Base-by-base conservation (phyloP, 495 filamentous ascomycete species). In the Cladorrhinum samala region DNA sequence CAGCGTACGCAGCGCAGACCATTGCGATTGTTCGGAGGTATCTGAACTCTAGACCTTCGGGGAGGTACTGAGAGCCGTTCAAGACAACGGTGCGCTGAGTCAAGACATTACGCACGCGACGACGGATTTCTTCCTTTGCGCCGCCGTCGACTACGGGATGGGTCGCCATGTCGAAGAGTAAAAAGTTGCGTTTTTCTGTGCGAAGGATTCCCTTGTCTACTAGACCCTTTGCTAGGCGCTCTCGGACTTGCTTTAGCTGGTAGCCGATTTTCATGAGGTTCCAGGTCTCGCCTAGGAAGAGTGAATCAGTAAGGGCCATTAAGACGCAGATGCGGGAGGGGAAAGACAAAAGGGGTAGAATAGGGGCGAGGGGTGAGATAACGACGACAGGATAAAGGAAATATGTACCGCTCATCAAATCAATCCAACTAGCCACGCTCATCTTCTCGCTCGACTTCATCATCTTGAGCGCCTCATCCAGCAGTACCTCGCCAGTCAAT, bases 251-350 rank as follows among this genome's bases (percentile, higher is more conserved):
- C 71, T 98, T 98, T 55, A 98, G 80, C 77, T 97, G 93, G 73
- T 98, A 98, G 66, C 93, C 93, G 61, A 98, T 98, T 74, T 98
- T 98, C 93, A 98, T 96, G 50, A 98, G 75, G 62, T 98, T 98
- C 93, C 93, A 98, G 53, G 93, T 98, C 73, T 98, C 93, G 59
- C 93, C 93, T 98, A 62, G 56, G 14, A 20, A 39, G 27, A 30
- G 18, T 24, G 38, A 17, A 48, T 39, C 13, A 41, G 53, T 46
- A 53, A n/a, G n/a, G n/a, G n/a, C n/a, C n/a, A n/a, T n/a, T n/a
- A n/a, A n/a, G n/a, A n/a, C n/a, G n/a, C n/a, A n/a, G n/a, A n/a
- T n/a, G n/a, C n/a, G n/a, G n/a, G n/a, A n/a, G n/a, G n/a, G 3
- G 17, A 16, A 33, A 2, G 30, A 43, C 39, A 36, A 24, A 33